Conservation (phyloP, 2,329 filamentous ascomycete genomes). For the Ophiostoma sp. region DNA sequence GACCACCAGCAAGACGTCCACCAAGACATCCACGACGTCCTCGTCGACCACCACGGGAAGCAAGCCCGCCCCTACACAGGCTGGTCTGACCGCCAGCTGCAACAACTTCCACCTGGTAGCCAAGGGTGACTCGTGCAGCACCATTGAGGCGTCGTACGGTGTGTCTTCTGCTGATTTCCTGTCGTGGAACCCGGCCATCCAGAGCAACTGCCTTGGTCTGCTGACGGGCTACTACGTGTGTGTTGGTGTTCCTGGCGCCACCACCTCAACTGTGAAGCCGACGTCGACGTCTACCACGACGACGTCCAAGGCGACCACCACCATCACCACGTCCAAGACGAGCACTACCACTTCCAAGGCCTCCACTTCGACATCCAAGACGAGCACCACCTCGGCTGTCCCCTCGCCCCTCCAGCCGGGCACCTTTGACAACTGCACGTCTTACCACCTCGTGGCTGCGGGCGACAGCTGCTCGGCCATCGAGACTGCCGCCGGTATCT, state of each 20-base stretch:
- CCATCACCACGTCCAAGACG: neutral
- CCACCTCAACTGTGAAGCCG: neutral
- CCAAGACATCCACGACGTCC: conserved; percentile 22
- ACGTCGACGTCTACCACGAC: neutral
- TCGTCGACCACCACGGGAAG: conserved; percentile 15
- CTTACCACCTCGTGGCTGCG: conserved; percentile 19
- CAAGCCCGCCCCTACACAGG: conserved; percentile 9
- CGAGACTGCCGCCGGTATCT: conserved; percentile 17
- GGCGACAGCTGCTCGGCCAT: conserved; percentile 25
- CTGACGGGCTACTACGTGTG: conserved; percentile 26
- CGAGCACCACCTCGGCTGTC: neutral
- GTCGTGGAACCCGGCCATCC: conserved; percentile 23
- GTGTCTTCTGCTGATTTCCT: conserved; percentile 4
- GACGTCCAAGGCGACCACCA: neutral
- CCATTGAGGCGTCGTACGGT: conserved; percentile 17
- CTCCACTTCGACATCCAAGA: neutral
- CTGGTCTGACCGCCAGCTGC: conserved; percentile 16
- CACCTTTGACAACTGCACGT: conserved; percentile 24
- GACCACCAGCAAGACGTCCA: conserved; percentile 17
- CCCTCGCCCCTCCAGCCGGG: conserved; percentile 23
- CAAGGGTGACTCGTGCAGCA: conserved; percentile 21
- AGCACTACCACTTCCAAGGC: neutral
- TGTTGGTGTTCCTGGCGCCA: conserved; percentile 13
- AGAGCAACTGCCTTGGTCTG: conserved; percentile 21
- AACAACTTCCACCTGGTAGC: conserved; percentile 21